Evolutionary conservation across 108 stramenopile species (phyloP).

Genomic region (Cylindrotheca closterium): DNA sequence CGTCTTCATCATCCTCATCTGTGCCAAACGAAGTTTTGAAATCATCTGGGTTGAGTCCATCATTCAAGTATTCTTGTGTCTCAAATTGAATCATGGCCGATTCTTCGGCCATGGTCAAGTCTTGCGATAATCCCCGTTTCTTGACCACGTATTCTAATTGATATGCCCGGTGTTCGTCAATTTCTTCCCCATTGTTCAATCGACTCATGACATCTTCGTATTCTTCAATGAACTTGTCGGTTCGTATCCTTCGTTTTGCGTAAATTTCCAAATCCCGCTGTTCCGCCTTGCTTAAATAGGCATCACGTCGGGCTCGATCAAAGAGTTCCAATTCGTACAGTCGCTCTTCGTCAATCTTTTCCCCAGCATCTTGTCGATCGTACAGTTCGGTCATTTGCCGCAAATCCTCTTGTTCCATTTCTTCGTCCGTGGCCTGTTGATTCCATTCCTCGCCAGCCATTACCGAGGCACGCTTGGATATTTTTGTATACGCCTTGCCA

Average conservation of each 20-base stretch:
- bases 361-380: slow-evolving; percentile 9
- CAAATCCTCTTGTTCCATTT: slow-evolving; percentile 1
- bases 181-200: background rate
- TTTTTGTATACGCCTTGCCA: background rate
- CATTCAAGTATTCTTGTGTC: background rate
- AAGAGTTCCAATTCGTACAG: slow-evolving; percentile 4
- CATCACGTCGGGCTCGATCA: slow-evolving; percentile 1
- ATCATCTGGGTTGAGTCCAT: background rate
- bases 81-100: background rate
- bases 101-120: background rate
- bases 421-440: background rate
- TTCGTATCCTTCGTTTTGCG: background rate
- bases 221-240: background rate
- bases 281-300: slow-evolving; percentile 37
- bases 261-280: slow-evolving; percentile 16
- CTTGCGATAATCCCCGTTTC: background rate
- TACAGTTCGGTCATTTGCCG: slow-evolving; percentile 3
- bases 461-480: background rate
- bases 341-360: slow-evolving; percentile 12
- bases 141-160: background rate
- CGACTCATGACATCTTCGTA: background rate
- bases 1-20: background rate
- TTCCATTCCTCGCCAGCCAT: background rate
- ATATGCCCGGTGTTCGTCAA: background rate
- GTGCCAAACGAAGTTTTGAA: background rate